A percentile compares a stretch with the other conserved stretches of the same genome.
These are phyloP conservation scores for Straminergon stramineum DNA, from an alignment of 225 moss, liverwort and hornwort genomes.

Conservation along the genomic window DNA sequence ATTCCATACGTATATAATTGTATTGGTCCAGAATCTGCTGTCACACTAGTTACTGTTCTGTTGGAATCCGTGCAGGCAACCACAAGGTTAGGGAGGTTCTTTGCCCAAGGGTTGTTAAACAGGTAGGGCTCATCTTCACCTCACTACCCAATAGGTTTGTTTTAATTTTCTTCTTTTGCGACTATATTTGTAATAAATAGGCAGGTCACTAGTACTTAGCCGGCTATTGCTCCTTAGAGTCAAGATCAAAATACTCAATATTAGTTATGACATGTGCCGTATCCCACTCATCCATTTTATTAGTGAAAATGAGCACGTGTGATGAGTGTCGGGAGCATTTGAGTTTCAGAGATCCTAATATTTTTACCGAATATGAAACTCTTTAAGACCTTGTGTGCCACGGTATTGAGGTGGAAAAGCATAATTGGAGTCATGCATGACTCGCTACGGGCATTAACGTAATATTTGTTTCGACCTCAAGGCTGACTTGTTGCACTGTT, in stretches of 20 bases:
- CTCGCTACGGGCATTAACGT: neutral
- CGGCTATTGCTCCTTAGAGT: neutral
- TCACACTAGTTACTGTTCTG: neutral
- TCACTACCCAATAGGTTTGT: neutral
- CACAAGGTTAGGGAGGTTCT: slow-evolving; percentile 75
- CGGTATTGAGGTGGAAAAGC: neutral
- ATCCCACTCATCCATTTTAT: neutral
- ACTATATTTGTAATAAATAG: neutral
- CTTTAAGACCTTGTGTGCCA: neutral
- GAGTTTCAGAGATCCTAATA: neutral
- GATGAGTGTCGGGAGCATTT: neutral
- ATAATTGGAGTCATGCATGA: neutral
- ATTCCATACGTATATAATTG: neutral
- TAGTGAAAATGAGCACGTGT: neutral
- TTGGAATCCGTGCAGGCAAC: slow-evolving; percentile 42
- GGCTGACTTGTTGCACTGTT: neutral
- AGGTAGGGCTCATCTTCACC: slow-evolving; percentile 32
- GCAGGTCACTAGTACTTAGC: neutral
- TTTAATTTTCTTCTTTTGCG: neutral
- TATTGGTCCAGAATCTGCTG: neutral
- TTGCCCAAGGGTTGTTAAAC: slow-evolving; percentile 76
- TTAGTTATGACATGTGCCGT: neutral
- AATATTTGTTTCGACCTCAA: neutral
- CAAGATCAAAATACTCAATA: neutral
- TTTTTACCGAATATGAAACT: neutral